phyloP scores from a whole-genome alignment of 768 basidiomycete genomes.

The Exidia glandulosa region DNA sequence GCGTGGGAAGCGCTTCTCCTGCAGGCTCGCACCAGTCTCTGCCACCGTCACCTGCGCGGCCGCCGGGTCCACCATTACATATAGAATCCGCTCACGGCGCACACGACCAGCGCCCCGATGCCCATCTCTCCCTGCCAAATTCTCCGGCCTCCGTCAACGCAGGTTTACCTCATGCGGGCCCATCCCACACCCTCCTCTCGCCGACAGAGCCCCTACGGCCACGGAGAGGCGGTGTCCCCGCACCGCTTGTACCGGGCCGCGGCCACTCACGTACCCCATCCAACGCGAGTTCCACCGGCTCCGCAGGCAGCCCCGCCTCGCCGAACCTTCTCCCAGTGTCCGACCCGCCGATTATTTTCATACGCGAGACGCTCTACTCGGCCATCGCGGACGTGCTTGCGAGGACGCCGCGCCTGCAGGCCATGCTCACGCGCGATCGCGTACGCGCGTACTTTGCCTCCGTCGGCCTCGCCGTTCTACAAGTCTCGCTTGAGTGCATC shows the following conservation, averaged over 20 bases:
- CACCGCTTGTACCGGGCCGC: neutral
- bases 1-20: conserved; percentile 4
- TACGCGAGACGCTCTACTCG: conserved; percentile 81
- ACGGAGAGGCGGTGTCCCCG: neutral
- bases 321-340: conserved; percentile 18
- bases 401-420: conserved; percentile 39
- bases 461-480: conserved; percentile 62
- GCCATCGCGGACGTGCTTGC: conserved; percentile 62
- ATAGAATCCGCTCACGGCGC: neutral
- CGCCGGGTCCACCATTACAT: neutral
- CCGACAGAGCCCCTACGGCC: neutral
- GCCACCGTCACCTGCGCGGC: conserved; percentile 12
- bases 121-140: conserved; percentile 1
- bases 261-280: conserved; percentile 14
- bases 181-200: neutral
- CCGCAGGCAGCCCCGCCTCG: conserved; percentile 17
- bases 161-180: neutral
- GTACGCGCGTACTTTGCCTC: conserved; percentile 70
- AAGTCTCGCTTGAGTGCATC: conserved; percentile 42
- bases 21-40: conserved; percentile 9
- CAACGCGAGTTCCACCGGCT: conserved; percentile 13
- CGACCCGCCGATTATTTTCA: conserved; percentile 58
- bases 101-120: neutral
- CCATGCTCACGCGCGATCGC: conserved; percentile 49
- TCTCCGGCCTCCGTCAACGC: neutral